A percentile compares a stretch with the other conserved stretches of the same genome.
Conservation (phyloP, 805 yeast species). For the Lipomyces mesembrius region DNA sequence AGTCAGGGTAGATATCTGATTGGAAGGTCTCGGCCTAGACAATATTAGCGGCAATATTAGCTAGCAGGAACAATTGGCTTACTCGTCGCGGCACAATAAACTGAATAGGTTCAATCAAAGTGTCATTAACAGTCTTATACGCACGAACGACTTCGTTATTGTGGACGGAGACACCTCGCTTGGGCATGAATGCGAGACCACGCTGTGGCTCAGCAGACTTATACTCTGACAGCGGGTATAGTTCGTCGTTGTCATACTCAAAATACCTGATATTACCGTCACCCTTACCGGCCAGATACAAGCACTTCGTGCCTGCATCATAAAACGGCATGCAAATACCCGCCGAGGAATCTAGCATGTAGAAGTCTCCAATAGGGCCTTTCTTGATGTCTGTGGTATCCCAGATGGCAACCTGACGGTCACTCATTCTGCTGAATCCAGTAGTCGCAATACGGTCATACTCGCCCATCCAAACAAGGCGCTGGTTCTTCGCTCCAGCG, state of each 20-base stretch:
- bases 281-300: slow-evolving; percentile 87
- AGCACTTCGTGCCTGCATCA: slow-evolving; percentile 77
- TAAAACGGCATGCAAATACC: slow-evolving; percentile 92
- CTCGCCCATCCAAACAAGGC: slow-evolving; percentile 90
- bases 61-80: background rate
- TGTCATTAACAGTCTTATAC: slow-evolving; percentile 87
- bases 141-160: slow-evolving; percentile 84
- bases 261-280: slow-evolving; percentile 96
- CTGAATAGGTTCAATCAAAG: slow-evolving; percentile 84
- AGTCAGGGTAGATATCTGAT: slow-evolving; percentile 89
- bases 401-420: slow-evolving; percentile 96
- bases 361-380: slow-evolving; percentile 90
- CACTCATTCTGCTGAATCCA: slow-evolving; percentile 90
- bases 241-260: slow-evolving; percentile 78
- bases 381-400: slow-evolving; percentile 69
- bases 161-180: slow-evolving; percentile 72
- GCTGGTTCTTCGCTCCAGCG: slow-evolving; percentile 86
- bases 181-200: slow-evolving; percentile 91
- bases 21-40: slow-evolving; percentile 80
- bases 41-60: background rate
- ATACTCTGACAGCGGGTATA: slow-evolving; percentile 84
- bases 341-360: slow-evolving; percentile 83
- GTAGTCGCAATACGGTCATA: slow-evolving; percentile 86
- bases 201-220: slow-evolving; percentile 92
- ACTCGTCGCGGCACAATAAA: slow-evolving; percentile 88